Base-by-base conservation (phyloP, 768 basidiomycete genomes). In the Auriculariales sp. region DNA sequence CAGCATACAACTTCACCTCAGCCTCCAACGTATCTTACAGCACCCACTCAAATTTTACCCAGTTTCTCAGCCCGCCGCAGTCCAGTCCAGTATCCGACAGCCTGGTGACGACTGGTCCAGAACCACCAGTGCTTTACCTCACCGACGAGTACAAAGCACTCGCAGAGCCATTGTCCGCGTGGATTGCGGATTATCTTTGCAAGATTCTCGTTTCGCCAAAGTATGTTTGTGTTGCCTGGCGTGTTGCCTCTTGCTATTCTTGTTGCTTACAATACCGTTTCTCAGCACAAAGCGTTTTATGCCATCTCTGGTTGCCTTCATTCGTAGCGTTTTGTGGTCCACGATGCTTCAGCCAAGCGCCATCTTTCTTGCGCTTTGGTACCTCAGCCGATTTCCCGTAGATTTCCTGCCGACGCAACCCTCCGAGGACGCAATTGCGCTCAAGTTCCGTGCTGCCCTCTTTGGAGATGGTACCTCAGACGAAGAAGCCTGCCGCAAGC, bases 311-410 rank as follows among this genome's bases (percentile, higher is more conserved):
- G 70, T 76, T 14, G 63, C 71, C 12, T 75, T 79, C 6, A 72
- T 86, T 24, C 86, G 86, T 55, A 79, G 81, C 7, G 66, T 89
- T 56, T 60, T 89, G 52, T 70, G 87, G 49, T 85, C 86, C 5
- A 89, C 86, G 2, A 68, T 89, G 36, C 66, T 89, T 47, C 86
- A 89, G 58, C 86, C 86, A 1, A 88, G 85, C 5, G 86, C 81
- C 28, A 73, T 87, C 42, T 71, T 88, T 53, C 67, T 89, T 48
- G 81, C 83, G 3, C 55, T 89, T 39, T 88, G 86, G 85, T 89
- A 89, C 60, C 85, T 89, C 48, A 77, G 77, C 31, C 79, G 77
- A 46, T 69, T 89, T 17, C 86, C 86, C 9, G 75, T 83, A 10
- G 81, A 73, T 59, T 77, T 83, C 56, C 15, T 24, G 39, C 39